phyloP scores from a whole-genome alignment of 306 rosid species.

The Ormosia emarginata region DNA sequence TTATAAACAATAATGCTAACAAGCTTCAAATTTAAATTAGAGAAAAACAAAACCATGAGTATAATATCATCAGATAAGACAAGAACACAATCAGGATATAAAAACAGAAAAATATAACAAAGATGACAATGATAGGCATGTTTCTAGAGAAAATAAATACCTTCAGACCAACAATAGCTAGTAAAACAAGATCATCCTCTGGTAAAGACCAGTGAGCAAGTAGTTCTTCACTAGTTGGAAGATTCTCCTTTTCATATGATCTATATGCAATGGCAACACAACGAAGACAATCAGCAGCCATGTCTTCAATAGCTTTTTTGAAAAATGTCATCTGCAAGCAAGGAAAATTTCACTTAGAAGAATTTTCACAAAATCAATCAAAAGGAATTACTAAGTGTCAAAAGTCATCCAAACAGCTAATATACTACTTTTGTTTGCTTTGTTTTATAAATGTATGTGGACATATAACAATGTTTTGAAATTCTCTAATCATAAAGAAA shows the following conservation, averaged over 20 bases:
- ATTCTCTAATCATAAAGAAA: background rate
- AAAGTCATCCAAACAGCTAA: background rate
- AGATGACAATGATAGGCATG: background rate
- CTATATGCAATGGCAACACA: slow-evolving; percentile 96
- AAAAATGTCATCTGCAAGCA: slow-evolving; percentile 51
- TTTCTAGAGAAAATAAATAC: slow-evolving; percentile 34
- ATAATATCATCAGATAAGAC: background rate
- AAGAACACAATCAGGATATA: background rate
- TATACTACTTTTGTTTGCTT: background rate
- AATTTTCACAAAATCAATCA: background rate
- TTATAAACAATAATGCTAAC: background rate
- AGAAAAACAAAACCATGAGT: background rate
- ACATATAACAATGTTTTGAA: background rate
- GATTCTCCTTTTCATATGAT: slow-evolving; percentile 45
- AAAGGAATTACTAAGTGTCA: background rate
- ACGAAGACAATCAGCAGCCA: slow-evolving; percentile 81
- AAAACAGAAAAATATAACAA: background rate
- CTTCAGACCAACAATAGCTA: slow-evolving; percentile 95
- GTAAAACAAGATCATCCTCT: slow-evolving; percentile 76
- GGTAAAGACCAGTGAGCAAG: slow-evolving; percentile 80
- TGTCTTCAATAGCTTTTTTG: slow-evolving; percentile 75
- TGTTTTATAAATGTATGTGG: background rate
- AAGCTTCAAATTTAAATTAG: slow-evolving; percentile 3
- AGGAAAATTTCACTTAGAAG: background rate
- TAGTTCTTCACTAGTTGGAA: slow-evolving; percentile 71